Evolutionary conservation across 768 basidiomycete genomes (phyloP), one percentile per base, ranked within the genome.

Genomic region (Pulveroboletus sp.): DNA sequence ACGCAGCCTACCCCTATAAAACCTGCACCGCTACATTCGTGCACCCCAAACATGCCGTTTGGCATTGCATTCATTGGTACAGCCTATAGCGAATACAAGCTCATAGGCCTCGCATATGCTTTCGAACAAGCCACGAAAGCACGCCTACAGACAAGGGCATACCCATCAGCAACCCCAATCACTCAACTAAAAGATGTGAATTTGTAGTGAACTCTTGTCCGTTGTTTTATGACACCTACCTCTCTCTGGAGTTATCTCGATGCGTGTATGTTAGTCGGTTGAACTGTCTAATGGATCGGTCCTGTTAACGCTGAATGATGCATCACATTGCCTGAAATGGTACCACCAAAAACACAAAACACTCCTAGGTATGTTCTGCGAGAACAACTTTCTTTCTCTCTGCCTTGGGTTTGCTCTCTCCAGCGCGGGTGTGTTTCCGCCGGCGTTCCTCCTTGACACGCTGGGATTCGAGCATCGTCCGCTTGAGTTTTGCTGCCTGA

Each of bases 361-460:
- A 51, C 20, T 45, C 39, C 63, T 65, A 68, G 29, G 62, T 64
- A 74, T 95, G 91, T 71, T 93, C 90, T 38, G 76, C 76, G 53
- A 93, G 72, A 53, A 97, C 89, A 35, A 85, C 72, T 67, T 88
- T 94, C 73, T 93, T 93, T 69, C 86, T 81, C 76, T 93, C 93
- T 34, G 93, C 81, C 64, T 87, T 90, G 9, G 95, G 95, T 63
- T 93, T 96, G 68, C 68, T 80, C 65, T 85, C 82, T 37, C 93
- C 93, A 12, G 82, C 82, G 23, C 92, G 78, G 7, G 94, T 87
- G 66, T 98, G 95, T 62, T 85, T 86, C 65, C 94, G 75, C 55
- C 95, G 76, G 56, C 93, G 80, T 65, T 97, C 94, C 61, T 99
- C 93, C 72, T 96, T 97, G 77, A 87, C 89, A 49, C 86, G 80